phyloP scores from a whole-genome alignment of 495 filamentous ascomycete species.

The Physcia stellaris region DNA sequence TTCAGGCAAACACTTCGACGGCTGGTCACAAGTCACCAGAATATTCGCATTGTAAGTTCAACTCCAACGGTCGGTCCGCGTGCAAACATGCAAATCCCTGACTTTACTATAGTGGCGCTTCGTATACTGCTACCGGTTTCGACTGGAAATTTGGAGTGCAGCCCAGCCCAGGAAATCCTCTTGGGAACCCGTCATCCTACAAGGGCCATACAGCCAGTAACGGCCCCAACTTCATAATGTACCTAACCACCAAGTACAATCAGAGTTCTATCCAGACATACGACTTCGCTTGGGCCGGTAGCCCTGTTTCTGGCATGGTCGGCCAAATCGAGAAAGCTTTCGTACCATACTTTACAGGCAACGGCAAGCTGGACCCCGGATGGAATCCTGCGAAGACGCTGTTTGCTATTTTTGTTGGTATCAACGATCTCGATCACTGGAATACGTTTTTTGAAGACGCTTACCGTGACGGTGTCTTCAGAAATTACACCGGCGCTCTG shows the following conservation, averaged over 20 bases:
- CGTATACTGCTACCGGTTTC: slow-evolving; percentile 52
- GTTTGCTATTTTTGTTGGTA: slow-evolving; percentile 4
- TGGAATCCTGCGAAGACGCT: slow-evolving; percentile 4
- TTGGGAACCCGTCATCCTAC: slow-evolving; percentile 1
- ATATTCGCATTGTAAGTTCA: too few species aligned
- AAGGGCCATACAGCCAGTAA: slow-evolving; percentile 30
- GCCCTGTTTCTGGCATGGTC: slow-evolving; percentile 1
- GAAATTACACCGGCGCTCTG: too few species aligned
- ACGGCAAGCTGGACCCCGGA: background rate
- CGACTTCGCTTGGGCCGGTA: slow-evolving; percentile 2
- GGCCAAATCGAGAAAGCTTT: slow-evolving; percentile 1
- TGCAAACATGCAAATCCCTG: too few species aligned
- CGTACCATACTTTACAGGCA: slow-evolving; percentile 1
- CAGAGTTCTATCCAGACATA: slow-evolving; percentile 6
- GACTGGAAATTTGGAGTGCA: slow-evolving; percentile 41
- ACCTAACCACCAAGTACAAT: slow-evolving; percentile 38
- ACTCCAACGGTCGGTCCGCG: too few species aligned
- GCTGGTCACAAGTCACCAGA: too few species aligned
- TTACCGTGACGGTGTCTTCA: too few species aligned
- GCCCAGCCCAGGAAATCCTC: slow-evolving; percentile 54
- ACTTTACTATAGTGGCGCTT: slow-evolving; percentile 30
- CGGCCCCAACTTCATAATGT: slow-evolving; percentile 35
- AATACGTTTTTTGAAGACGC: too few species aligned
- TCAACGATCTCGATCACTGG: slow-evolving; percentile 4
- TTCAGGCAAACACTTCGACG: too few species aligned